Evolutionary conservation across 2,329 filamentous ascomycete genomes (phyloP).

Genomic region (Chaetomium strumarium): DNA sequence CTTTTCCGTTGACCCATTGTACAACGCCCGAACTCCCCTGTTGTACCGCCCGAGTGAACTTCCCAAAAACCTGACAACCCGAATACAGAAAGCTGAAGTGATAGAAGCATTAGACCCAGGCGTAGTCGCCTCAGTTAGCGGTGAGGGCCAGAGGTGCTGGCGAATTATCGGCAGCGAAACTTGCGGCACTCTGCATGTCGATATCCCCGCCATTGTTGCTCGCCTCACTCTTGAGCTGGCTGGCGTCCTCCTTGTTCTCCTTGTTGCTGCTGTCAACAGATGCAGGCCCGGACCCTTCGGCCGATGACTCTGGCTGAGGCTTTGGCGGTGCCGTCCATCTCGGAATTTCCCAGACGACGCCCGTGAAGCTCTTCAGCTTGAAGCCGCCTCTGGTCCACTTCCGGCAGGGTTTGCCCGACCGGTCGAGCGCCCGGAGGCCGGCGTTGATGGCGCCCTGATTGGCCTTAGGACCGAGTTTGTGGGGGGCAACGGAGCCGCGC

Average conservation of each 20-base stretch:
- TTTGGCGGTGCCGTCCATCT: constrained; percentile 75
- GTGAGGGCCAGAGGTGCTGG: constrained; percentile 32
- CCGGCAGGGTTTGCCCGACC: constrained; percentile 84
- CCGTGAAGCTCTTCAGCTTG: constrained; percentile 86
- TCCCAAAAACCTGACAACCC: not conserved
- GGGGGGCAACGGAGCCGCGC: constrained; percentile 47
- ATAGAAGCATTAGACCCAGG: not conserved
- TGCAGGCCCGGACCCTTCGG: constrained; percentile 41
- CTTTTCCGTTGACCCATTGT: not conserved
- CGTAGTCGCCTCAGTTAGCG: constrained; percentile 9
- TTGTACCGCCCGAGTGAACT: not conserved
- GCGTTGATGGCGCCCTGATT: constrained; percentile 98
- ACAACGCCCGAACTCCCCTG: constrained; percentile 6
- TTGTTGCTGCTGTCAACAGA: constrained; percentile 52
- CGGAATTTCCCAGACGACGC: constrained; percentile 71
- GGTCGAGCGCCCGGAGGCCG: constrained; percentile 86
- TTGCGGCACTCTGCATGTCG: constrained; percentile 49
- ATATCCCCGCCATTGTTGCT: constrained; percentile 42
- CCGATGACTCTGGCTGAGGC: constrained; percentile 40
- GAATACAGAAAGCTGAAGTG: not conserved
- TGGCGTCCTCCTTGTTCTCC: constrained; percentile 55
- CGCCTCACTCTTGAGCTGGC: constrained; percentile 43
- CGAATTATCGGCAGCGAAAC: constrained; percentile 46
- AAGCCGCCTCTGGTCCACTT: constrained; percentile 84
- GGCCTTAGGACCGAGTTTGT: constrained; percentile 92